A percentile compares a stretch with the other conserved stretches of the same genome.
Evolutionary conservation across 1,139 yeast genomes (phyloP).

Genomic region (Geotrichum reessii): DNA sequence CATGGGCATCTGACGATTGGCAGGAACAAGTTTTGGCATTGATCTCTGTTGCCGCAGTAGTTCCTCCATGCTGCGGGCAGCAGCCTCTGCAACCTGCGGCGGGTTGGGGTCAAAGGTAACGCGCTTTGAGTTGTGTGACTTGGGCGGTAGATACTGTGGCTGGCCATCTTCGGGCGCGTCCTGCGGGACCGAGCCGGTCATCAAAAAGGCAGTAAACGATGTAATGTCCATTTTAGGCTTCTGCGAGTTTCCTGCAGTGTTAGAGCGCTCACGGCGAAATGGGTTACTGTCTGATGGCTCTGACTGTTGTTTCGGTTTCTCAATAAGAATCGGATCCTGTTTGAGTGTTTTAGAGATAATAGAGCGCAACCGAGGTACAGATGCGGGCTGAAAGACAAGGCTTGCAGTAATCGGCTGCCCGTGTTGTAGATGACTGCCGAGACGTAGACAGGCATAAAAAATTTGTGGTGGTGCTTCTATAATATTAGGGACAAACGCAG

Average conservation of each 20-base stretch:
- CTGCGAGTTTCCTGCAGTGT: conserved; percentile 12
- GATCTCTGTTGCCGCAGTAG: conserved; percentile 33
- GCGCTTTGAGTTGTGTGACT: conserved; percentile 26
- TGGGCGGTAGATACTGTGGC: conserved; percentile 13
- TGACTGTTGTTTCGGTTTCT: conserved; percentile 3
- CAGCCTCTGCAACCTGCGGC: conserved; percentile 40
- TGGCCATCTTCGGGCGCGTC: conserved; percentile 3
- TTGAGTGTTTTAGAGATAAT: conserved; percentile 34
- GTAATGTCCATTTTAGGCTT: conserved; percentile 33
- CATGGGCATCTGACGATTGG: conserved; percentile 10
- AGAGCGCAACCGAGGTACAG: conserved; percentile 37
- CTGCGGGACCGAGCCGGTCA: conserved; percentile 33
- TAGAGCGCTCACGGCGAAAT: conserved; percentile 25
- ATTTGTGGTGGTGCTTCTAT: conserved; percentile 38
- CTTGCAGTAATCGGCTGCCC: conserved; percentile 31
- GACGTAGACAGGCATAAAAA: conserved; percentile 39
- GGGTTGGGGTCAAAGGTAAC: conserved; percentile 38
- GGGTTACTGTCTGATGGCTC: conserved; percentile 25
- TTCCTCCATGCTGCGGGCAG: conserved; percentile 38
- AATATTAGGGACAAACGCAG: conserved; percentile 31
- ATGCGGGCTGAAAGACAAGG: conserved; percentile 33
- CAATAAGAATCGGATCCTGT: conserved; percentile 19
- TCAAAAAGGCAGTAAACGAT: conserved; percentile 35
- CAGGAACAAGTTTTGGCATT: conserved; percentile 13
- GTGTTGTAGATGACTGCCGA: conserved; percentile 37